Evolutionary conservation across 2,329 filamentous ascomycete genomes (phyloP).

Genomic region (Cryphonectria japonica): DNA sequence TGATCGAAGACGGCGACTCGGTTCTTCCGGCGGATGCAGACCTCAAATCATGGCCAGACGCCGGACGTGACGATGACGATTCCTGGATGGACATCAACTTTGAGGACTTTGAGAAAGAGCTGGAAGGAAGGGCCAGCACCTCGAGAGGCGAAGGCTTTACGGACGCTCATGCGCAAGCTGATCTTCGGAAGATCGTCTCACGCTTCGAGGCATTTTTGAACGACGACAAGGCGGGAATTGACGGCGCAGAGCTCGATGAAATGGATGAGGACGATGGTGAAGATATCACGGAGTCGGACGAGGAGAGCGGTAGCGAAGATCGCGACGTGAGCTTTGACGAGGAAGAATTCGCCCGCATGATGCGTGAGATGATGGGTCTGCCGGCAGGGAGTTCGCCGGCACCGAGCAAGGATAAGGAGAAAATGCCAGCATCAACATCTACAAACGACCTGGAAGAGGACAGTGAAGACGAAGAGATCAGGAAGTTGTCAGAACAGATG

Average conservation of each 20-base stretch:
- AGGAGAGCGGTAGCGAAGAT: slow-evolving; percentile 67
- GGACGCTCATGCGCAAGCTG: slow-evolving; percentile 68
- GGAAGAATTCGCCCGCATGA: slow-evolving; percentile 81
- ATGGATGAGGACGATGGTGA: slow-evolving; percentile 69
- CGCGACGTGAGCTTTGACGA: slow-evolving; percentile 82
- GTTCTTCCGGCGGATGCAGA: slow-evolving; percentile 72
- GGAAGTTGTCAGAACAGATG: slow-evolving; percentile 68
- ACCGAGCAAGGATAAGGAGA: slow-evolving; percentile 18
- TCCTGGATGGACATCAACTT: slow-evolving; percentile 92
- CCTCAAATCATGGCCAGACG: slow-evolving; percentile 70
- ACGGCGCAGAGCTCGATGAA: slow-evolving; percentile 74
- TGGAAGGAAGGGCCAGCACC: slow-evolving; percentile 55
- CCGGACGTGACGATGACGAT: slow-evolving; percentile 75
- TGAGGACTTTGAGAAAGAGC: slow-evolving; percentile 81
- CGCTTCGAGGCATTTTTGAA: slow-evolving; percentile 93
- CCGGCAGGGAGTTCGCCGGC: slow-evolving; percentile 34
- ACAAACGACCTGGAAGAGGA: slow-evolving; percentile 34
- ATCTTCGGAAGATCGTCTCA: slow-evolving; percentile 88
- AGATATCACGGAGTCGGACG: slow-evolving; percentile 42
- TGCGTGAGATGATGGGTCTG: slow-evolving; percentile 88
- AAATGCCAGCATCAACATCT: slow-evolving; percentile 7
- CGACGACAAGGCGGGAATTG: slow-evolving; percentile 78
- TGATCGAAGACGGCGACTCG: slow-evolving; percentile 70
- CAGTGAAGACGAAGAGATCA: slow-evolving; percentile 64
- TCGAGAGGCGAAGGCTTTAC: slow-evolving; percentile 56